Evolutionary conservation across 1,139 yeast species (phyloP), one percentile per base, ranked within the genome.

Genomic region (Candida sp.): DNA sequence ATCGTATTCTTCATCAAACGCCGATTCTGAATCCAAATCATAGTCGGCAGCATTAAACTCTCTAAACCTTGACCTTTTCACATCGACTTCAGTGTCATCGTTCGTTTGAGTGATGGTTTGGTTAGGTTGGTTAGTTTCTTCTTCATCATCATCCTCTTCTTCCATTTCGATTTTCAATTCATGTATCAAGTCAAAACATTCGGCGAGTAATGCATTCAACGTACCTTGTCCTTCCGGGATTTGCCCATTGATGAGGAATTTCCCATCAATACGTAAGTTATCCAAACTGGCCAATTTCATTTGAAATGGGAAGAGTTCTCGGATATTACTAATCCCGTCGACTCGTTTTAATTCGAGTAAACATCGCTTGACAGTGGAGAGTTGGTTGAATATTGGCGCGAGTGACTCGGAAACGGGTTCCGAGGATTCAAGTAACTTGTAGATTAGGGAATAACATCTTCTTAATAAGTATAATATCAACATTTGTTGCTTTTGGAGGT

Each of bases 171-270:
- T 85, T 58, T 89, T 86, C 57, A 93, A 73, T 66, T 93, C 99
- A 60, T 93, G 91, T 44, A 88, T 75, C 45, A 91, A 85, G 63
- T 93, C 99, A 61, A 89, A 93, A 63, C 98, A 91, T 63, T 91
- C 98, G 2, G 96, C 95, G 41, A 93, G 71, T 49, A 93, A 68
- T 1, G 97, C 96, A 61, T 84, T 90, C 49, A 93, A 73, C 34
- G 96, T 84, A 8, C 97, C 98, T 65, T 93, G 99, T 11, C 99
- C 99, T 63, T 93, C 97, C 5, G 99, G 99, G 35, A 91, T 84
- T 50, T 87, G 87, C 43, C 82, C 87, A 50, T 88, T 89, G 32
- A 89, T 86, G 58, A 87, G 81, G 57, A 93, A 93, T 68, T 87
- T 91, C 30, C 99, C 99, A 61, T 93, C 98, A 21, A 72, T 76